Conservation (phyloP, 1,284 basidiomycete genomes). For the Microbotryum scabiosae region DNA sequence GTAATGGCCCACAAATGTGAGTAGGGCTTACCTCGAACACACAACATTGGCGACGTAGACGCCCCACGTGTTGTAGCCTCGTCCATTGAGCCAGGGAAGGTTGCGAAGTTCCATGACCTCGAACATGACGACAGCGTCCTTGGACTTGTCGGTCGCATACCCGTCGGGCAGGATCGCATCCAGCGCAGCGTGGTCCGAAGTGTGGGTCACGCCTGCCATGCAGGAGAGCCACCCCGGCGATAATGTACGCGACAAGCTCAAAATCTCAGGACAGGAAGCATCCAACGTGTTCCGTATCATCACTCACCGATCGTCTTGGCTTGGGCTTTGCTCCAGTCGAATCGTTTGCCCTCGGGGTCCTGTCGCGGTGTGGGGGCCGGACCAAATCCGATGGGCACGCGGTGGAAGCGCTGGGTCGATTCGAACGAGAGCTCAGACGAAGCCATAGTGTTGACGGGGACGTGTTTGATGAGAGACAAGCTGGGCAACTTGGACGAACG, state of each 20-base stretch:
- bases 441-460: too few relatives aligned
- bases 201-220: conserved; percentile 8
- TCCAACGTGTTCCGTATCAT: too few relatives aligned
- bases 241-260: not conserved
- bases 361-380: conserved; percentile 32
- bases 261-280: too few relatives aligned
- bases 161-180: conserved; percentile 23
- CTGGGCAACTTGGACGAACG: too few relatives aligned
- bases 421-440: conserved; percentile 1
- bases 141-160: conserved; percentile 4
- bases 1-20: not conserved
- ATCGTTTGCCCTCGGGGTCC: conserved; percentile 23
- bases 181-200: conserved; percentile 8
- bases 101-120: conserved; percentile 36
- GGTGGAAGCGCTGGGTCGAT: conserved; percentile 20
- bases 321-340: conserved; percentile 17
- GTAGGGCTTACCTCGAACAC: conserved; percentile 10
- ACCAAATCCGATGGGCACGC: conserved; percentile 32
- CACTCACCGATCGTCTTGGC: conserved; percentile 23
- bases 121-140: conserved; percentile 28
- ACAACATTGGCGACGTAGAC: conserved; percentile 32
- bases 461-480: too few relatives aligned
- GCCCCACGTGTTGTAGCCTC: conserved; percentile 36
- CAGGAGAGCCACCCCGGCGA: too few relatives aligned
- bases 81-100: conserved; percentile 34